A percentile compares a stretch with the other conserved stretches of the same genome.
Evolutionary conservation across 2,329 filamentous ascomycete genomes (phyloP).

Genomic region (Fusarium aywerte): DNA sequence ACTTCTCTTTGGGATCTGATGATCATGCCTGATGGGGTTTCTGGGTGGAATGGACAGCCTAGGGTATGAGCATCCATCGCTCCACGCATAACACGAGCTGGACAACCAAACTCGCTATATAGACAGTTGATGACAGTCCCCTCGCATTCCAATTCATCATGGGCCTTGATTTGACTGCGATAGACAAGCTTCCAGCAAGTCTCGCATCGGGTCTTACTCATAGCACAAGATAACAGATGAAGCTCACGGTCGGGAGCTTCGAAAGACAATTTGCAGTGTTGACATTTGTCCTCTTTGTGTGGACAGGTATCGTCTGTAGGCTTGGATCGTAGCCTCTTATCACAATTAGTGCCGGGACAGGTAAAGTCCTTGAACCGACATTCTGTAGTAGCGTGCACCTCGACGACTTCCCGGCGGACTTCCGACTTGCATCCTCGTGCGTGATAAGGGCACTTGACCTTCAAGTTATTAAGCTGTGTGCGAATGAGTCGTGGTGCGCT

Average conservation of each 20-base stretch:
- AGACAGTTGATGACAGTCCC: conserved; percentile 63
- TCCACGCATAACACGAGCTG: conserved; percentile 49
- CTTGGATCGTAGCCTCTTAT: conserved; percentile 62
- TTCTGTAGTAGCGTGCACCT: conserved; percentile 66
- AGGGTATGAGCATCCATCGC: conserved; percentile 59
- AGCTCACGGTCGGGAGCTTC: conserved; percentile 56
- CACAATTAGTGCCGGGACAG: conserved; percentile 66
- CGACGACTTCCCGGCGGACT: conserved; percentile 64
- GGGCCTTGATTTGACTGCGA: conserved; percentile 58
- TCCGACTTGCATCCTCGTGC: conserved; percentile 61
- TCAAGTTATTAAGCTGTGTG: conserved; percentile 69
- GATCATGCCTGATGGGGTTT: conserved; percentile 63
- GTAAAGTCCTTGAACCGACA: conserved; percentile 66
- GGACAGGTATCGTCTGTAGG: conserved; percentile 64
- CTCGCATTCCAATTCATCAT: conserved; percentile 61
- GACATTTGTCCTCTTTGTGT: conserved; percentile 63
- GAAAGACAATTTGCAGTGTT: conserved; percentile 63
- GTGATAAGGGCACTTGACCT: conserved; percentile 68
- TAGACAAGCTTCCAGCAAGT: conserved; percentile 60
- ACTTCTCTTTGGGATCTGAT: conserved; percentile 60
- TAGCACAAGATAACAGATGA: conserved; percentile 56
- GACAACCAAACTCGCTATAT: conserved; percentile 53
- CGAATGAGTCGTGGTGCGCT: conserved; percentile 61
- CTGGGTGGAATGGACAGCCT: conserved; percentile 62
- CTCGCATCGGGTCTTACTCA: conserved; percentile 60